Conservation (phyloP, 331 rosid species). For the Quercus phellos region DNA sequence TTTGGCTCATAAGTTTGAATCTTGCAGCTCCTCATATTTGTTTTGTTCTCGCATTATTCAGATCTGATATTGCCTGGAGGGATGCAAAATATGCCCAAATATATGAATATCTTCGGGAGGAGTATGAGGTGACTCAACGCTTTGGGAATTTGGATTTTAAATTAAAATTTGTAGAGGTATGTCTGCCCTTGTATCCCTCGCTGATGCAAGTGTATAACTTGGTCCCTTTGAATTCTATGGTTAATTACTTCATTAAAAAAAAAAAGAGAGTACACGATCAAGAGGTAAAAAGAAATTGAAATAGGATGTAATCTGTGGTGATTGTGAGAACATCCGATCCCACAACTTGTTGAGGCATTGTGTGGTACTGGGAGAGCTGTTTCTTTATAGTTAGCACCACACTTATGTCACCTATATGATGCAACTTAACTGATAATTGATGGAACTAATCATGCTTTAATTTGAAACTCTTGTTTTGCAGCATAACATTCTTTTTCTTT, state of each 20-base stretch:
- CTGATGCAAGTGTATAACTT: background rate
- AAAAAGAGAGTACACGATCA: no score
- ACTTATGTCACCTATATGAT: background rate
- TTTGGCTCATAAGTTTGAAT: constrained; percentile 9
- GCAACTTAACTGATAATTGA: background rate
- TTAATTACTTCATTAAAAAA: background rate
- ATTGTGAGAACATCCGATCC: background rate
- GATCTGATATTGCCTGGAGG: constrained; percentile 97
- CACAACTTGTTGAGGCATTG: no score
- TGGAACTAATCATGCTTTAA: background rate
- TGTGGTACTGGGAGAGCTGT: background rate
- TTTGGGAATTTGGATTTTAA: constrained; percentile 88
- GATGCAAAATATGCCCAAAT: constrained; percentile 93
- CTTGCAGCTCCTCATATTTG: constrained; percentile 5
- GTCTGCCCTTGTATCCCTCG: background rate
- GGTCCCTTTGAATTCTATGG: background rate
- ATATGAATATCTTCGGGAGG: constrained; percentile 80
- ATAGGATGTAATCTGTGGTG: background rate
- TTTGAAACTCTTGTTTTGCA: constrained; percentile 37
- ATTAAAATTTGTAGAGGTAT: constrained; percentile 89
- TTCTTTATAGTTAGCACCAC: background rate
- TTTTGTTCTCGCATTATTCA: constrained; percentile 29
- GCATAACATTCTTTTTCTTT: constrained; percentile 91
- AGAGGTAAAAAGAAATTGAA: background rate
- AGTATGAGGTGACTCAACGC: constrained; percentile 87